A percentile compares a stretch with the other conserved stretches of the same genome.
Conservation (phyloP, 192 early-diverging fungal genomes). For the Chytriomyces sp. region DNA sequence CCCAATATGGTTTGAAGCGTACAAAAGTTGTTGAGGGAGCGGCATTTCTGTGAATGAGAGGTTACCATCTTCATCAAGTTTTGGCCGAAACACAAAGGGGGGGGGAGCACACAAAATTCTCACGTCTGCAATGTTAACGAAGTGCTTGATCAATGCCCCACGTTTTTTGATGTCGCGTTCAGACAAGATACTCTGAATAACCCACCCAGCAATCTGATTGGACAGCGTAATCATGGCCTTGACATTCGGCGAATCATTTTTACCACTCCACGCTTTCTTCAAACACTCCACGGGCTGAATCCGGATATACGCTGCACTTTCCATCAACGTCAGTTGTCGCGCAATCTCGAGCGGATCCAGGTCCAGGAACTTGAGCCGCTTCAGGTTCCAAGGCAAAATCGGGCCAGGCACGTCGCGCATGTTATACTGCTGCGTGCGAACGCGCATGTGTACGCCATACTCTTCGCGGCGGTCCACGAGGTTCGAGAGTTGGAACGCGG, state of each 20-base stretch:
- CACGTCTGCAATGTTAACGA: constrained; percentile 57
- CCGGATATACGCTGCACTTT: constrained; percentile 76
- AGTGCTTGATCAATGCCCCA: constrained; percentile 46
- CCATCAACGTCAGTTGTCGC: constrained; percentile 93
- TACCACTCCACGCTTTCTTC: constrained; percentile 83
- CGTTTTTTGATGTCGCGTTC: constrained; percentile 62
- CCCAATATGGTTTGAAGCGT: constrained; percentile 89
- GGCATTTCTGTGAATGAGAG: constrained; percentile 63
- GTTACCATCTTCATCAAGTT: not conserved
- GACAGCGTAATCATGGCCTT: constrained; percentile 84
- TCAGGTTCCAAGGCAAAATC: constrained; percentile 81
- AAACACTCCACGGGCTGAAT: constrained; percentile 89
- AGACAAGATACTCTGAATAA: constrained; percentile 76
- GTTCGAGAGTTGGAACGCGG: constrained; percentile 72
- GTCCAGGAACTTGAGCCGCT: constrained; percentile 78
- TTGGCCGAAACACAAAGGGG: not conserved
- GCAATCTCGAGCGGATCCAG: constrained; percentile 91
- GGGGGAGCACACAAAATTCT: constrained; percentile 14
- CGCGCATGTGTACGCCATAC: constrained; percentile 32
- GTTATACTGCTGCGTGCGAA: constrained; percentile 6
- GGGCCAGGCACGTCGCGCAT: constrained; percentile 62
- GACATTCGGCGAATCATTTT: constrained; percentile 76
- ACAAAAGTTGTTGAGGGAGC: constrained; percentile 90
- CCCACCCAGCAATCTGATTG: constrained; percentile 88
- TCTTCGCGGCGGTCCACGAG: constrained; percentile 78